Evolutionary conservation across 2,329 filamentous ascomycete species (phyloP).

Genomic region (Botrytis byssoidea): DNA sequence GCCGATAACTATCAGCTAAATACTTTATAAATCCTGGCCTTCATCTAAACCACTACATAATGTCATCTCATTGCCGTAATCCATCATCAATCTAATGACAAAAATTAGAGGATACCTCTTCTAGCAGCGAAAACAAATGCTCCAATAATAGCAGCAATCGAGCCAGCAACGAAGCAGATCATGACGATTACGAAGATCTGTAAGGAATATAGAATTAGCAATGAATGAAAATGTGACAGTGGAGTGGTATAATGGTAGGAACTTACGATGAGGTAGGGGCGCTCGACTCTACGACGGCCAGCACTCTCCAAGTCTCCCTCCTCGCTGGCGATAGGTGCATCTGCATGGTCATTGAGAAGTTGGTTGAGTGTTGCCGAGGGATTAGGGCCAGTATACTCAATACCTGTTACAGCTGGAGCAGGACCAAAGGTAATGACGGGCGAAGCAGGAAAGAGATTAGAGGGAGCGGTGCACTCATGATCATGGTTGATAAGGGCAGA

Average conservation of each 20-base stretch:
- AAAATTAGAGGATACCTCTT: background rate
- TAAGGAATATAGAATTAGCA: background rate
- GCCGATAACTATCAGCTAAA: background rate
- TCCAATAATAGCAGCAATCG: background rate
- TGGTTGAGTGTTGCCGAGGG: background rate
- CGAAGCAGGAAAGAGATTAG: background rate
- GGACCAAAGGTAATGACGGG: background rate
- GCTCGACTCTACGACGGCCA: background rate
- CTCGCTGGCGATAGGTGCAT: background rate
- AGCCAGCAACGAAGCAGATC: background rate
- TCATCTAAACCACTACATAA: background rate
- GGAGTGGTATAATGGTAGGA: accelerated
- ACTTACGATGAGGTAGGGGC: background rate
- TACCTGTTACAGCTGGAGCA: background rate
- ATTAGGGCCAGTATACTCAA: background rate
- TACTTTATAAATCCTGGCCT: background rate
- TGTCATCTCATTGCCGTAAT: background rate
- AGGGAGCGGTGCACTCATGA: background rate
- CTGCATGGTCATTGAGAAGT: background rate
- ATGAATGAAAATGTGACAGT: background rate
- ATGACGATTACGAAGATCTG: background rate
- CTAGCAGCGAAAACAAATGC: background rate
- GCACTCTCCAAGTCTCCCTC: background rate
- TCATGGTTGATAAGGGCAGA: background rate
- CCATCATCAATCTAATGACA: background rate